Evolutionary conservation across 257 asterid species (phyloP), one percentile per base, ranked within the genome.

Genomic region (Capsicum pubescens): DNA sequence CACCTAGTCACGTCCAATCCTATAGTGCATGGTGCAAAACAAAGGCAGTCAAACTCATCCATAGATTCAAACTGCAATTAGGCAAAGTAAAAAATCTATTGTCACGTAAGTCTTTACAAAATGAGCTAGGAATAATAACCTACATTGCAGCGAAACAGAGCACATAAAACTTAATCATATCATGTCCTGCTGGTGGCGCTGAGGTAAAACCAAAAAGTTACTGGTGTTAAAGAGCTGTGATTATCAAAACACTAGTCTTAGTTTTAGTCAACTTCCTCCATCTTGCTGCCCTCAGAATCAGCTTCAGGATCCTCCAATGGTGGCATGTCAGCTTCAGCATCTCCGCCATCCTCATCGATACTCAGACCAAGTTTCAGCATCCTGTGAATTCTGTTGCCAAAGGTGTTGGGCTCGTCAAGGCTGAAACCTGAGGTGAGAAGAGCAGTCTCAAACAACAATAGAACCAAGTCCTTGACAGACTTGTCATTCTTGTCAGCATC

Each of bases 361-460:
- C 96, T 92, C 82, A 92, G 80, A 5, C 96, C 96, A 36, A 92
- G 94, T 52, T 92, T 92, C 91, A 92, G 21, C 96, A 92, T 92
- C 74, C 94, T 88, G 68, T 92, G 96, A 50, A 92, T 92, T 84
- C 95, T 91, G 93, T 92, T 92, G 10, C 95, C 95, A 0, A 92
- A 92, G 6, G 93, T 92, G 90, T 91, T 91, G 39, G 95, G 94
- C 15, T 92, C 95, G 11, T 92, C 95, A 0, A 91, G 94, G 88
- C 94, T 92, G 87, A 92, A 92, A 0, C 95, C 94, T 17, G 95
- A 92, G 3, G 95, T 92, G 11, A 92, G 89, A 60, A 92, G 71
- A 9, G 94, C 86, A 13, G 95, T 92, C 91, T 92, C 95, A 8
- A 91, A 92, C 11, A 92, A 89, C 87, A 92, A 63, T 82, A 91